Base-by-base conservation (phyloP, 768 basidiomycete species). In the Cubamyces sp. region DNA sequence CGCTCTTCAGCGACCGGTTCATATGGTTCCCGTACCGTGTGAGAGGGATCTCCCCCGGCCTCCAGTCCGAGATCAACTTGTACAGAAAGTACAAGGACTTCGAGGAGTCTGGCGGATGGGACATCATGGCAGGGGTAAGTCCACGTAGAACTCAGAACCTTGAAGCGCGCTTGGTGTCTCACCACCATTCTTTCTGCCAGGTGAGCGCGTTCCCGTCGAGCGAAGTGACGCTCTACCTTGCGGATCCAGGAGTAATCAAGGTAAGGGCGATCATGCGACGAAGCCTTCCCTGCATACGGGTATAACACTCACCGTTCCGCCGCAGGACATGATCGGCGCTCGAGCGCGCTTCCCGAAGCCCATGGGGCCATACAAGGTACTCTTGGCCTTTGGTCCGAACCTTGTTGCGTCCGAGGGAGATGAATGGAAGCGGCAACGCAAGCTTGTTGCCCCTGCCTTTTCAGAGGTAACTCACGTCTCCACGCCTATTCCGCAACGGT, bases 381-480 rank as follows among this genome's bases (percentile, higher is more conserved):
- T 88, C 15, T 58, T 72, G 0, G 75, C 85, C 56, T 89, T 81
- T 67, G 87, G 87, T 1, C 68, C 67, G 11, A 90, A 88, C 64
- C 84, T 88, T 43, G 80, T 89, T 23, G 80, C 79, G 1, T 84
- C 84, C 0, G 87, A 89, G 66, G 82, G 82, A 40, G 81, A 84
- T 3, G 78, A 83, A 62, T 89, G 87, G 87, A 86, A 86, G 69
- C 81, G 81, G 34, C 86, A 85, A 64, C 74, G 86, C 50, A 85
- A 83, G 68, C 80, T 88, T 40, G 75, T 81, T 16, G 83, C 84
- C 0, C 85, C 87, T 18, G 81, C 84, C 0, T 88, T 88, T 68
- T 84, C 84, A 8, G 86, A 87, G 69, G 84, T 85, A 15, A 8
- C 30, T 39, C 14, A 16, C 3, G n/a, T n/a, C n/a, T n/a, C n/a